Conservation (phyloP, 2,329 filamentous ascomycete genomes). For the Diaporthe eres region DNA sequence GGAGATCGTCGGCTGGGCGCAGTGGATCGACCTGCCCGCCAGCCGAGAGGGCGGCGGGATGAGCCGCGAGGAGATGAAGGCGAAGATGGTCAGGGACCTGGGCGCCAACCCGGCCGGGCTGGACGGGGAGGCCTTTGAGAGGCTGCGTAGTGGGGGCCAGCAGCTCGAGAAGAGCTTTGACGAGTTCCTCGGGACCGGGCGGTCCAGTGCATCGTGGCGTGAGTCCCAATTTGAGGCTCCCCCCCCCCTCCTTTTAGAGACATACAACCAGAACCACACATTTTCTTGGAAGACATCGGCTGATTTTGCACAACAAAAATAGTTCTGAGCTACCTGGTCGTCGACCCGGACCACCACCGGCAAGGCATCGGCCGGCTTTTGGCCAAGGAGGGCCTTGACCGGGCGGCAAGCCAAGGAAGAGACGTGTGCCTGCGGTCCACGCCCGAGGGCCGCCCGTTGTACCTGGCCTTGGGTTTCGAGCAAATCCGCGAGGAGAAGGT, state of each 20-base stretch:
- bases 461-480: slow-evolving; percentile 45
- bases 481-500: slow-evolving; percentile 35
- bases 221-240: not conserved
- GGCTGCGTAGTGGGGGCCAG: slow-evolving; percentile 1
- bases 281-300: not conserved
- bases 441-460: slow-evolving; percentile 45
- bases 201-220: not conserved
- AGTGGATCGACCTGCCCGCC: slow-evolving; percentile 30
- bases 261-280: not conserved
- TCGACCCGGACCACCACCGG: slow-evolving; percentile 47
- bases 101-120: slow-evolving; percentile 18
- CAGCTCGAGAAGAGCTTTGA: slow-evolving; percentile 8
- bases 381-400: slow-evolving; percentile 44
- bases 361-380: slow-evolving; percentile 47
- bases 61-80: not conserved
- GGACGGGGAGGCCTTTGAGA: slow-evolving; percentile 11
- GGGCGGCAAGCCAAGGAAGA: slow-evolving; percentile 40
- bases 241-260: too few species aligned
- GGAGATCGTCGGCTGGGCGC: slow-evolving; percentile 36
- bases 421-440: slow-evolving; percentile 45
- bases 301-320: not conserved
- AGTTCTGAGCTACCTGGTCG: slow-evolving; percentile 46
- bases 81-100: slow-evolving; percentile 1
- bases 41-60: not conserved
- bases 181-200: not conserved